Evolutionary conservation across 768 basidiomycete genomes (phyloP).

Genomic region (Amanita rimosa): DNA sequence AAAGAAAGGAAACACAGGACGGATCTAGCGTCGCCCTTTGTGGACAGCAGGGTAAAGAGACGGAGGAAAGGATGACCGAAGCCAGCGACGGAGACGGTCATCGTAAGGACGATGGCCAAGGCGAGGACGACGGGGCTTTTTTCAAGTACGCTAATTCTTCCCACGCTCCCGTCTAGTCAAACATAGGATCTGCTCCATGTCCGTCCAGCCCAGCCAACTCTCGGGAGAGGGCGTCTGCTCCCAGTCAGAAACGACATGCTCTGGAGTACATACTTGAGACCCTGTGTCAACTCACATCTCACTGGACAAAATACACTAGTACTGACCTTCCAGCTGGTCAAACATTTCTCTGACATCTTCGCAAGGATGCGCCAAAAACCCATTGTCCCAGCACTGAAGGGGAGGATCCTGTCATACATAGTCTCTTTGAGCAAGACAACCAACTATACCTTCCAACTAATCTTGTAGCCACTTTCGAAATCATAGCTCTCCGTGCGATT

Average conservation of each 20-base stretch:
- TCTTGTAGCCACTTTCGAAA: neutral
- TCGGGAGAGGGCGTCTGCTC: neutral
- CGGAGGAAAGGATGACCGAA: conserved; percentile 13
- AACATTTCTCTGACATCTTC: neutral
- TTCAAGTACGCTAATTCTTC: conserved; percentile 1
- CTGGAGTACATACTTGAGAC: neutral
- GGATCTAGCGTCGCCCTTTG: conserved; percentile 57
- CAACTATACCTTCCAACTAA: neutral
- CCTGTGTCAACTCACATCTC: neutral
- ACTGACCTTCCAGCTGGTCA: conserved; percentile 13
- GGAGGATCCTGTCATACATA: neutral
- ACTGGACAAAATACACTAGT: neutral
- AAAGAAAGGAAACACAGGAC: conserved; percentile 62
- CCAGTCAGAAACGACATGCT: neutral
- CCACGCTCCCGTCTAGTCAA: conserved; percentile 1
- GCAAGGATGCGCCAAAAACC: neutral
- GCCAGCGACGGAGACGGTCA: conserved; percentile 56
- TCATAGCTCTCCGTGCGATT: neutral
- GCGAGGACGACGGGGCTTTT: conserved; percentile 1
- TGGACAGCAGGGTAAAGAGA: conserved; percentile 36
- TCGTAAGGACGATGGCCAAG: conserved; percentile 27
- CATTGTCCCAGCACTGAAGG: neutral
- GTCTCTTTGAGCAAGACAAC: neutral
- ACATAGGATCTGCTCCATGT: conserved; percentile 3
- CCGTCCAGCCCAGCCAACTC: conserved; percentile 5